phyloP scores from a whole-genome alignment of 176 grass and related monocot genomes.

The Eleusine coracana region DNA sequence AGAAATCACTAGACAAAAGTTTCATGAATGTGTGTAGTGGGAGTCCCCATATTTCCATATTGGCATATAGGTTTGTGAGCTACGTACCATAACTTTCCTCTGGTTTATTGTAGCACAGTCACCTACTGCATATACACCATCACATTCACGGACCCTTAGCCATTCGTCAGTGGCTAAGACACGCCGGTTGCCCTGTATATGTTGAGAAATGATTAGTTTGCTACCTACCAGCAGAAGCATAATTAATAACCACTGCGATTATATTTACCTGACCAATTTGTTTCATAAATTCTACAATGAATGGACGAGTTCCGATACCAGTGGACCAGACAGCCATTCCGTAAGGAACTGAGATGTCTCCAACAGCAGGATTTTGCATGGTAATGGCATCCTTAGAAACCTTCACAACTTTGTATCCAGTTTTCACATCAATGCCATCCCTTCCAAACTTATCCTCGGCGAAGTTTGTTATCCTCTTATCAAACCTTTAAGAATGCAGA shows the following conservation, averaged over 20 bases:
- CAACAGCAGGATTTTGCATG: conserved; percentile 65
- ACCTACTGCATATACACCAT: conserved; percentile 88
- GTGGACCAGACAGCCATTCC: conserved; percentile 98
- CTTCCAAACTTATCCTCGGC: conserved; percentile 92
- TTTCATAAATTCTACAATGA: conserved; percentile 96
- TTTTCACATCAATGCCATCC: conserved; percentile 95
- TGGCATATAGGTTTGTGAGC: background rate
- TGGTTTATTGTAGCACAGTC: conserved; percentile 97
- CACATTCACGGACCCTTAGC: conserved; percentile 83
- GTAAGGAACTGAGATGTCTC: conserved; percentile 74
- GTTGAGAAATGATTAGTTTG: conserved; percentile 20
- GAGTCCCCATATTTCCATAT: background rate
- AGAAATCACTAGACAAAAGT: background rate
- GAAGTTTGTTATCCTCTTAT: conserved; percentile 93
- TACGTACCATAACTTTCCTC: conserved; percentile 90
- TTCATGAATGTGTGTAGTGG: background rate
- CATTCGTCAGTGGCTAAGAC: conserved; percentile 95
- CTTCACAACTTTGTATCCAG: conserved; percentile 89
- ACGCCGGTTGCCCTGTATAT: conserved; percentile 68
- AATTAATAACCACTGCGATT: background rate
- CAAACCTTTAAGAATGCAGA: conserved; percentile 63
- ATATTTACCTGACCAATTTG: conserved; percentile 87
- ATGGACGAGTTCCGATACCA: conserved; percentile 86
- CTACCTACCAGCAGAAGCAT: conserved; percentile 6
- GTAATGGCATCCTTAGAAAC: conserved; percentile 78